Evolutionary conservation across 495 filamentous ascomycete species (phyloP), one percentile per base, ranked within the genome.

Genomic region (Podospora tetraspora): DNA sequence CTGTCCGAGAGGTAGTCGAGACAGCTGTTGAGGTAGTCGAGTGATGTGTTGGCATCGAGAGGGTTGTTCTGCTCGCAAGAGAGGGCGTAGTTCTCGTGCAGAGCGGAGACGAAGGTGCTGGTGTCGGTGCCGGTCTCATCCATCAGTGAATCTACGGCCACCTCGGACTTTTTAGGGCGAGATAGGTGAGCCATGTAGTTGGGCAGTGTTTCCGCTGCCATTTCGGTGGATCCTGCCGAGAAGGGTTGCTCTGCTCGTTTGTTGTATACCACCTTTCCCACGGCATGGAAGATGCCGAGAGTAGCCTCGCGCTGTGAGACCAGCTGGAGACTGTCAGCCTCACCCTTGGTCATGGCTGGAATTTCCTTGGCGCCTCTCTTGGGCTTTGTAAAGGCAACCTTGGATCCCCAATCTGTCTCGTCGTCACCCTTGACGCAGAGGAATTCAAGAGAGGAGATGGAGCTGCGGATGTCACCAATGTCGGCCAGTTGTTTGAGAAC

Each of bases 241-340:
- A 73, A 74, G 12, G 76, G 71, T 16, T 30, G 63, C 61, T 83
- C 82, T 30, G 87, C 83, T 56, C 95, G 85, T 74, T 97, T 98
- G 79, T 98, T 98, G 78, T 98, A 94, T 3, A 97, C 87, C 3
- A 98, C 90, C 71, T 93, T 97, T 19, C 94, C 96, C 62, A 99
- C 90, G 29, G 96, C 93, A 78, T 99, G 96, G 73, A 99, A 99
- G 67, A 99, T 89, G 1, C 93, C 94, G 8, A 97, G 82, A 70
- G 86, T 94, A 22, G 91, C 86, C 78, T 97, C 93, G 61, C 96
- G 86, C 72, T 94, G 92, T 1, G 90, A 92, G 4, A 98, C 84
- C 59, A 92, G 75, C 70, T 90, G 84, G 3, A 96, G 76, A 21
- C 87, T 90, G 63, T 91, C 87, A 62, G 84, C 80, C 72, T 97